These are phyloP conservation scores for Hortaea sp. DNA, from an alignment of 2,329 filamentous ascomycete species.

Conservation along the genomic window DNA sequence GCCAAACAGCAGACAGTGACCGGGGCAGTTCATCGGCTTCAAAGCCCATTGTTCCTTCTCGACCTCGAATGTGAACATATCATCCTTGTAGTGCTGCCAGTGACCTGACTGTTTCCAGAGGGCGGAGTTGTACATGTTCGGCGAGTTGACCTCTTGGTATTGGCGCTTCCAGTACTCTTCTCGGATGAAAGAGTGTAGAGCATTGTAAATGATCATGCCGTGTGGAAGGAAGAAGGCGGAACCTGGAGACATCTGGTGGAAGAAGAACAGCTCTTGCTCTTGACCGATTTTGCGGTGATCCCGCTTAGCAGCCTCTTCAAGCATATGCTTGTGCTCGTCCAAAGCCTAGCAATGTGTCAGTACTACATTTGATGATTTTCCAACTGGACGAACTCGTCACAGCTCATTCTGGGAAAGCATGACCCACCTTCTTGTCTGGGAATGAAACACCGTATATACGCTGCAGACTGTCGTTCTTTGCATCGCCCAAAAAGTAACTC, in stretches of 20 bases:
- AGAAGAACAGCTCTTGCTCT: slow-evolving; percentile 97
- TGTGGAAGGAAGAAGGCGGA: slow-evolving; percentile 87
- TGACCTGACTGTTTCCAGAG: slow-evolving; percentile 94
- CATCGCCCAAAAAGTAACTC: slow-evolving; percentile 90
- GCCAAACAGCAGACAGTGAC: slow-evolving; percentile 80
- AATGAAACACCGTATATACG: slow-evolving; percentile 94
- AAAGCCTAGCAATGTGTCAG: slow-evolving; percentile 30
- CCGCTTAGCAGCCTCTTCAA: slow-evolving; percentile 95
- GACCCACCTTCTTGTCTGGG: slow-evolving; percentile 76
- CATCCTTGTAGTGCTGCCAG: slow-evolving; percentile 87
- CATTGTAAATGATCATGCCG: slow-evolving; percentile 88
- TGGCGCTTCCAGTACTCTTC: slow-evolving; percentile 86
- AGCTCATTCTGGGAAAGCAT: not conserved
- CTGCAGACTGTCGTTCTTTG: slow-evolving; percentile 88
- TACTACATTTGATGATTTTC: not conserved
- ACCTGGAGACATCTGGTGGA: slow-evolving; percentile 86
- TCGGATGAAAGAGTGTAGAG: slow-evolving; percentile 69
- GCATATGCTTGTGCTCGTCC: slow-evolving; percentile 84
- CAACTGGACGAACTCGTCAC: not conserved
- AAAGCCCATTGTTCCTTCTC: slow-evolving; percentile 80
- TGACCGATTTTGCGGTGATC: slow-evolving; percentile 90
- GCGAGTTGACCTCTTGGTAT: slow-evolving; percentile 90
- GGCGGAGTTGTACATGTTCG: slow-evolving; percentile 90
- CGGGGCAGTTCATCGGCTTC: slow-evolving; percentile 98
- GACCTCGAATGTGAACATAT: slow-evolving; percentile 81